Evolutionary conservation across 352 stramenopile species (phyloP).

Genomic region (Pythium biforme): DNA sequence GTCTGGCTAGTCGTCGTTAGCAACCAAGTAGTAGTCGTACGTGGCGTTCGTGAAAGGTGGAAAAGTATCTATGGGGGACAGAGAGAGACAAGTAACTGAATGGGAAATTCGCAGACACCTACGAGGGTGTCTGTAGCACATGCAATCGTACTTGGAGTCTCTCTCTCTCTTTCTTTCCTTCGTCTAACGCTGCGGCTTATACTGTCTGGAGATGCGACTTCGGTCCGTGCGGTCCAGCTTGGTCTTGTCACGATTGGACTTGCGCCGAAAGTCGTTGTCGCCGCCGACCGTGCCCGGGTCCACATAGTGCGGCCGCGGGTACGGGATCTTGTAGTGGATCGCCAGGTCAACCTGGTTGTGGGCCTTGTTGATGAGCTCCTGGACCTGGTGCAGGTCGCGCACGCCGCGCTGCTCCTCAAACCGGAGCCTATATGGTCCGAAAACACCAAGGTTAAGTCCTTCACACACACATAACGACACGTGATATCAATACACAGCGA

Average conservation of each 20-base stretch:
- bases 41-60: background rate
- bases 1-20: constrained; percentile 5
- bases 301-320: constrained; percentile 73
- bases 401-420: constrained; percentile 69
- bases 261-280: constrained; percentile 64
- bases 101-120: background rate
- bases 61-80: constrained; percentile 12
- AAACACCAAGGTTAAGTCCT: background rate
- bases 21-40: background rate
- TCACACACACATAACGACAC: background rate
- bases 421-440: background rate
- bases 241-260: constrained; percentile 53
- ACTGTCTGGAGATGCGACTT: constrained; percentile 46
- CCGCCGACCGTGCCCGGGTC: constrained; percentile 76
- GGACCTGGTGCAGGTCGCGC: constrained; percentile 29
- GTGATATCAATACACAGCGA: background rate
- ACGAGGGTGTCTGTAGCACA: background rate
- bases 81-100: background rate
- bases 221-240: constrained; percentile 42
- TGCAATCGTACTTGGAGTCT: background rate
- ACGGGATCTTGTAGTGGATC: constrained; percentile 84
- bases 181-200: constrained; percentile 30
- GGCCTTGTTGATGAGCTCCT: constrained; percentile 51
- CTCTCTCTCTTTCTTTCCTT: background rate
- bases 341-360: constrained; percentile 78